Evolutionary conservation across 73 alveolate species (phyloP).

Genomic region (Paramecium pentaurelia): DNA sequence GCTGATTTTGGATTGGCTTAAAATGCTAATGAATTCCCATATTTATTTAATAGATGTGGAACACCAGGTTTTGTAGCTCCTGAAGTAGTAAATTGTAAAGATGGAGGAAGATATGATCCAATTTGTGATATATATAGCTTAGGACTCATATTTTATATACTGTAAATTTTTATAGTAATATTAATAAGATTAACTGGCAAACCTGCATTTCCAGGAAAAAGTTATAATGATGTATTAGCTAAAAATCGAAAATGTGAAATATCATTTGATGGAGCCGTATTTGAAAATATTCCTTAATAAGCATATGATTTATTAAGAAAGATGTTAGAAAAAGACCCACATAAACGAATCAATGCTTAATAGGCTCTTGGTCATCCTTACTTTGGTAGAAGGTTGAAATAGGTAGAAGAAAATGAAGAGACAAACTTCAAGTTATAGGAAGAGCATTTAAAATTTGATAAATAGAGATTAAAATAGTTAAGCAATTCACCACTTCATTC

Average conservation of each 20-base stretch:
- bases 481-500: conserved; percentile 38
- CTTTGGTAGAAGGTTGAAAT: conserved; percentile 29
- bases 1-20: conserved; percentile 69
- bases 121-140: conserved; percentile 53
- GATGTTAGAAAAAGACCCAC: conserved; percentile 79
- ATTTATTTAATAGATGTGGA: conserved; percentile 55
- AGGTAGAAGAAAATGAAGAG: neutral
- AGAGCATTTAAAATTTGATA: conserved; percentile 31
- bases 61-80: conserved; percentile 68
- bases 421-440: neutral
- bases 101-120: conserved; percentile 58
- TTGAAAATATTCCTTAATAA: conserved; percentile 25
- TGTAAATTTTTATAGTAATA: neutral
- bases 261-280: conserved; percentile 39
- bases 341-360: conserved; percentile 75
- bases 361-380: conserved; percentile 72
- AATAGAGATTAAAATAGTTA: neutral
- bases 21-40: conserved; percentile 19
- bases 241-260: conserved; percentile 74
- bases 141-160: conserved; percentile 57
- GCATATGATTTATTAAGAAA: conserved; percentile 66
- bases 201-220: conserved; percentile 81
- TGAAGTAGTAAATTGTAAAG: conserved; percentile 57
- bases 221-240: conserved; percentile 70
- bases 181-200: conserved; percentile 70